Percentiles rank a stretch among this genome's conserved stretches.
These are phyloP conservation scores for Sesbania bispinosa DNA, from an alignment of 306 rosid genomes.

Conservation along the genomic window DNA sequence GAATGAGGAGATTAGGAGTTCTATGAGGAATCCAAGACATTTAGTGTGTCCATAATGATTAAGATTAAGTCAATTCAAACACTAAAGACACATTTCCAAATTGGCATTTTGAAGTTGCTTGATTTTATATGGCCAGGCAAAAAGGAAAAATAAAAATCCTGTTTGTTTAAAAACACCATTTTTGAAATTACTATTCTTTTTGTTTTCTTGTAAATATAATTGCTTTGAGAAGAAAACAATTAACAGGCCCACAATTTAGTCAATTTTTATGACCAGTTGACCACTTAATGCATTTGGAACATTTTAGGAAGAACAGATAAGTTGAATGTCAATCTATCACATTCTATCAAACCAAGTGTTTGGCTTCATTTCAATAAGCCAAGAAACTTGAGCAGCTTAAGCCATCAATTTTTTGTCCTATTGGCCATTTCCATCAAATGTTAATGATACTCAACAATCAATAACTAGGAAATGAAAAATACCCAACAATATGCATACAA, in stretches of 20 bases:
- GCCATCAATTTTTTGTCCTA: background rate
- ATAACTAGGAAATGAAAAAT: background rate
- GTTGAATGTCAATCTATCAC: background rate
- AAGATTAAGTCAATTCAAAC: background rate
- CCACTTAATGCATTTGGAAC: background rate
- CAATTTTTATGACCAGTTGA: background rate
- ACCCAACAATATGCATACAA: background rate
- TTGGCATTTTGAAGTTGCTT: background rate
- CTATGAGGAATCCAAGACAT: background rate
- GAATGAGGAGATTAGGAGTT: background rate
- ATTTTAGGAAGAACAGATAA: background rate
- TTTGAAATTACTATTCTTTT: background rate
- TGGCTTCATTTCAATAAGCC: background rate
- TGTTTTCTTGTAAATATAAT: background rate
- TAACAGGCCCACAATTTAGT: background rate
- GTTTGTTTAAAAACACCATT: background rate
- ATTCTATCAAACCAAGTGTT: slow-evolving; percentile 6
- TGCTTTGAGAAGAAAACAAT: background rate
- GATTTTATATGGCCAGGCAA: background rate
- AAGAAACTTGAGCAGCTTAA: background rate
- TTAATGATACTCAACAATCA: background rate
- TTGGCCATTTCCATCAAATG: background rate
- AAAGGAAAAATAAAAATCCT: background rate
- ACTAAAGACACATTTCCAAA: background rate
- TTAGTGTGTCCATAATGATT: background rate